These are phyloP conservation scores for Emiliania huxleyi DNA, from an alignment of 78 protist species.

Conservation along the genomic window DNA sequence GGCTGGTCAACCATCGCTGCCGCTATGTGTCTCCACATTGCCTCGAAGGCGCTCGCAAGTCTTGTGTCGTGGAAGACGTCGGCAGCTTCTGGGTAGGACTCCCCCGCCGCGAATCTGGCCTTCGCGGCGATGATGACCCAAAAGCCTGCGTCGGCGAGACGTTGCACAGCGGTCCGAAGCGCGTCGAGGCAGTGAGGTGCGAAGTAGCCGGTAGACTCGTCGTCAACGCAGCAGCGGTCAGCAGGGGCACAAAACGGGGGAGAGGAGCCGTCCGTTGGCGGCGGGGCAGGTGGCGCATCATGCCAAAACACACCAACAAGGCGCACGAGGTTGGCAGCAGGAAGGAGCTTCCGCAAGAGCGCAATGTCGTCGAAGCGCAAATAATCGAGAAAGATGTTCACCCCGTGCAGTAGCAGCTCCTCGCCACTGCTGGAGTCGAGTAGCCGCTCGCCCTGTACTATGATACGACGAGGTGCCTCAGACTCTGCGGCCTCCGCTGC, in stretches of 20 bases:
- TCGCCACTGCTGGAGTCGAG: neutral
- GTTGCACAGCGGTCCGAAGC: neutral
- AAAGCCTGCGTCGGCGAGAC: neutral
- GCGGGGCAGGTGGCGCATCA: neutral
- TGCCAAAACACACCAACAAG: conserved; percentile 11
- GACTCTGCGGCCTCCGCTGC: neutral
- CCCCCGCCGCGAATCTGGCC: neutral
- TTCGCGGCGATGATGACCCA: neutral
- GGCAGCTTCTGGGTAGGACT: neutral
- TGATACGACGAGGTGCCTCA: no score
- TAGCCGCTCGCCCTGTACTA: neutral
- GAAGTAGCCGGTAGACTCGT: neutral
- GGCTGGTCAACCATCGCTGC: neutral
- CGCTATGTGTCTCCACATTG: neutral
- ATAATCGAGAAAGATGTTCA: neutral
- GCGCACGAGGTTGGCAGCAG: neutral
- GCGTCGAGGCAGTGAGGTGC: neutral
- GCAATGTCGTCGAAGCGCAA: neutral
- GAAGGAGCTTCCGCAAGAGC: neutral
- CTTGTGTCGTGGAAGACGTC: neutral
- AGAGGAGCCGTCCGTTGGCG: neutral
- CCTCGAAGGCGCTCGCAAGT: neutral
- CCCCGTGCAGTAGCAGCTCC: neutral
- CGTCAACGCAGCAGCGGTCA: neutral
- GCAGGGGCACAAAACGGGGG: neutral